Evolutionary conservation across 164 flowering plant species (phyloP), one percentile per base, ranked within the genome.

Genomic region (grape (Vitis vinifera)): DNA sequence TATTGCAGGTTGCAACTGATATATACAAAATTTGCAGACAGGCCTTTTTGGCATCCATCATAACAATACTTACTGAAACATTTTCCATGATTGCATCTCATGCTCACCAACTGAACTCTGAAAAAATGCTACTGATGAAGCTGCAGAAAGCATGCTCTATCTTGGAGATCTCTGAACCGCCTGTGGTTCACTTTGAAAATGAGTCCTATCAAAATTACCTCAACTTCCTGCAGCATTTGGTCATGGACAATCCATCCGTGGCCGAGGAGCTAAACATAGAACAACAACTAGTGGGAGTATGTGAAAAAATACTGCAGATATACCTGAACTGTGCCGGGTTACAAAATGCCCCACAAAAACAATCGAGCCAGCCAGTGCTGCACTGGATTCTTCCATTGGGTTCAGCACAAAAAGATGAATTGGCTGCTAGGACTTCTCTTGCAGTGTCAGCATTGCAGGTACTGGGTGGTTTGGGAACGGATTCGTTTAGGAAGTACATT

Each of bases 121-220:
- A 91, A 67, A 72, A 69, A 7, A 48, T 19, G 60, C 71, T 89
- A 49, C 88, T 64, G 75, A 79, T 73, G 77, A 91, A 96, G 82
- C 79, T 96, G 68, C 85, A 83, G 74, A 92, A 75, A 79, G 89
- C 78, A 5, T 90, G 97, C 78, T 80, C 91, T 48, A 73, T 86
- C 55, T 82, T 93, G 51, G 98, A 90, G 78, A 83, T 88, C 63
- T 80, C 98, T 17, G 92, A 84, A 8, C 98, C 98, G 55, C 99
- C 98, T 1, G 60, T 89, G 52, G 91, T 96, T 66, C 97, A 92
- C 79, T 92, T 93, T 75, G 97, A 93, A 68, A 93, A 89, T 49
- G 99, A 96, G 68, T 78, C 97, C 3, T 77, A 86, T 78, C 89
- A 86, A 71, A 88, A 73, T 57, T 86, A 82, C 73, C 87, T 93